A percentile compares a stretch with the other conserved stretches of the same genome.
Evolutionary conservation across 2,329 filamentous ascomycete species (phyloP).

Genomic region (Beauveria brongniartii): DNA sequence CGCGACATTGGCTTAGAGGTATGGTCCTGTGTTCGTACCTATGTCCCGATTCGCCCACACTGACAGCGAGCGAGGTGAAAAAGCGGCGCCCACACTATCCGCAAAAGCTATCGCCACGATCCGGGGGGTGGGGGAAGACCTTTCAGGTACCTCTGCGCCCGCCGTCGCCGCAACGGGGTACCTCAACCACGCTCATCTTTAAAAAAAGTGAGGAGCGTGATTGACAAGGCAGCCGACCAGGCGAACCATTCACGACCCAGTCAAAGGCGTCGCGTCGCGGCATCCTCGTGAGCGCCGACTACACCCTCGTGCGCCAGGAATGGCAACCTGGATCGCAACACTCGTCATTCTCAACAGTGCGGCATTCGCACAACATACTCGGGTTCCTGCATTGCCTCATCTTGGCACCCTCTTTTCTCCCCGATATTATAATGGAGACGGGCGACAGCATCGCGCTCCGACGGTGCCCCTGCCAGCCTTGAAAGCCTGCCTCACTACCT

Average conservation of each 20-base stretch:
- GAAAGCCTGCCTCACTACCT: not conserved
- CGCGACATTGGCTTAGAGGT: no score
- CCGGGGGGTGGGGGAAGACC: not conserved
- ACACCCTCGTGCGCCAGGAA: not conserved
- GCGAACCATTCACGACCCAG: slow-evolving; percentile 10
- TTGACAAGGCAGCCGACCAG: slow-evolving; percentile 11
- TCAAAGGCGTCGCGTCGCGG: not conserved
- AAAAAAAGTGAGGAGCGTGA: slow-evolving; percentile 10
- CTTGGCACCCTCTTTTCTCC: not conserved
- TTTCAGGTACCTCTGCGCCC: not conserved
- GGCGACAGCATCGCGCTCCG: not conserved
- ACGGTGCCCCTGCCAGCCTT: no score
- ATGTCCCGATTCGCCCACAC: not conserved
- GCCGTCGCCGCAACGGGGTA: not conserved
- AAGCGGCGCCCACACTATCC: slow-evolving; percentile 7
- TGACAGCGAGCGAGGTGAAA: not conserved
- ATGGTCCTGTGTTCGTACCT: no score
- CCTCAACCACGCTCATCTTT: not conserved
- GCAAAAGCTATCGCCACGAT: slow-evolving; percentile 2
- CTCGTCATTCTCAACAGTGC: not conserved
- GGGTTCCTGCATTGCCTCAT: slow-evolving; percentile 9
- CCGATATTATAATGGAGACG: not conserved
- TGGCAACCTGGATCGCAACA: not conserved
- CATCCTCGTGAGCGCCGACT: not conserved
- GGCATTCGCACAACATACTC: not conserved